Evolutionary conservation across 345 rosid genomes (phyloP), one percentile per base, ranked within the genome.

Genomic region (Firmiana major): DNA sequence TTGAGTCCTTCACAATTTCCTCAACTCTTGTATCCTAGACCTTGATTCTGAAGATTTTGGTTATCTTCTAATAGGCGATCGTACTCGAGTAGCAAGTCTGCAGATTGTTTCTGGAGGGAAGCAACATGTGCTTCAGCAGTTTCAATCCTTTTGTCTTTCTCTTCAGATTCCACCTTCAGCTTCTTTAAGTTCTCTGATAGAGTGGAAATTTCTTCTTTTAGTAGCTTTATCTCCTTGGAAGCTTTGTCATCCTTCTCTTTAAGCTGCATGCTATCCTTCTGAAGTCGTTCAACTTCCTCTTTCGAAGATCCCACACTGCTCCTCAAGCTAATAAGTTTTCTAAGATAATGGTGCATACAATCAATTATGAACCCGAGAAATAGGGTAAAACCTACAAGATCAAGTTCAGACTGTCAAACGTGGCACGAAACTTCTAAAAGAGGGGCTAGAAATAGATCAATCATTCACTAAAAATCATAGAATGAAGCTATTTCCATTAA

Each of bases 361-460:
- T 94, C 97, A 46, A 94, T 88, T 64, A 94, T 75, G 83, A 94
- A 94, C 46, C 98, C 98, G 0, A 94, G 97, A 76, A 94, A 93
- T 21, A 93, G 84, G 13, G 93, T 86, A 48, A 93, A 94, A 69
- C 97, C 98, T 94, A 88, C 88, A 90, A 81, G 62, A 82, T 74
- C 76, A 77, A 62, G 78, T 76, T 71, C 63, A 63, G 60, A 64
- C 55, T 59, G 63, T 81, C 74, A 78, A 55, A 51, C 26, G 51
- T 9, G 7, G 59, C 34, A 21, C 4, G 26, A 63, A 6, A 66
- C 2, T 42, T 21, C 5, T 19, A 71, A 16, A 71, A 4, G 3
- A 62, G 24, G 24, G 17, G 7, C 16, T 48, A 28, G 0, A 70
- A n/a, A 42, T 7, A 34, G 7, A 59, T 9, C 7, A 43, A 16